Base-by-base conservation (phyloP, 306 rosid species). In the Cyamopsis tetragonoloba region DNA sequence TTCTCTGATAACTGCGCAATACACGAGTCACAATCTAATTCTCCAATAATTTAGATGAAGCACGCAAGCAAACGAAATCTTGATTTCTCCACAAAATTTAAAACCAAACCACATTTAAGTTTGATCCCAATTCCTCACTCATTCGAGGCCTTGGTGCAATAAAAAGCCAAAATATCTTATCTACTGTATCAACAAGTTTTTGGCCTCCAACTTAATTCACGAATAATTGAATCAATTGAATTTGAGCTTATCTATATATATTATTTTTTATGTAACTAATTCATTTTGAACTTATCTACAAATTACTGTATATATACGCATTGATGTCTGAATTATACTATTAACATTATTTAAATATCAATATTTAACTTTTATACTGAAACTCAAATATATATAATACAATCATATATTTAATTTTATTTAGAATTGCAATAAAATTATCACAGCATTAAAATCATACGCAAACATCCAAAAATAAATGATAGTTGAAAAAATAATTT, bases 161-260 rank as follows among this genome's bases (percentile, higher is more conserved):
- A 11, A 39, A 39, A 48, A 39, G 50, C 62, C 41, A 58, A 49
- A 39, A 50, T 6, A 60, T 28, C 70, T 13, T 28, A 22, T 48
- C 18, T 12, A 13, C 4, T 4, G 6, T 30, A 26, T 64, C n/a
- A 30, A 56, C 4, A 6, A 18, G 5, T 43, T 48, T 46, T 32
- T 20, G 26, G 54, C 4, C 56, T 17, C 1, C 8, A 17, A 62
- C 13, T 51, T 43, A 58, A 48, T 65, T 64, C 10, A 47, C 31
- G 28, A 72, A 78, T 66, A 15, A 66, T 72, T 78, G 27, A 56
- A 47, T 78, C 58, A 15, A 66, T 72, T 78, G 27, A 56, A 47
- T 78, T 60, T 19, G 69, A 64, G 22, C 73, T 71, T 27, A 71
- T 77, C 69, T 37, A 14, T 66, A 31, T n/a, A n/a, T n/a, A n/a